phyloP scores from a whole-genome alignment of 2,329 filamentous ascomycete species.

The Sporothrix schenckii region DNA sequence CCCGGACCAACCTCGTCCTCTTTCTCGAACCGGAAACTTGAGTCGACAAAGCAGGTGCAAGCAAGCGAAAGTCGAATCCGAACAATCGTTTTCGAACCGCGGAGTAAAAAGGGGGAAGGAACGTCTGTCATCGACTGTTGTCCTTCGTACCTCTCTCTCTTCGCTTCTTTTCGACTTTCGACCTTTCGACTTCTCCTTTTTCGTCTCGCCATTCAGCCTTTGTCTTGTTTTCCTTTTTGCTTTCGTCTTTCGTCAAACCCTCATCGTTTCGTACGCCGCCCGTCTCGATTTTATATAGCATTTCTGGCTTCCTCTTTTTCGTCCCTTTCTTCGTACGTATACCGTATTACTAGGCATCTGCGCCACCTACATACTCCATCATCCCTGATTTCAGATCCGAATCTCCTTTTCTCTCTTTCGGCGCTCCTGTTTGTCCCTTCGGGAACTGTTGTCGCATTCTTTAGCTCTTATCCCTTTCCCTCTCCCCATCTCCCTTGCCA shows the following conservation, averaged over 20 bases:
- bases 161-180: slow-evolving; percentile 14
- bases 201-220: slow-evolving; percentile 11
- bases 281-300: slow-evolving; percentile 27
- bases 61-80: slow-evolving; percentile 10
- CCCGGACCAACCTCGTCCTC: neutral
- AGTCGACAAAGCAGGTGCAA: slow-evolving; percentile 13
- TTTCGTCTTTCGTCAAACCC: neutral
- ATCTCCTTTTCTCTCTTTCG: neutral
- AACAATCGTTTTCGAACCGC: slow-evolving; percentile 3
- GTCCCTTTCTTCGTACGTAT: slow-evolving; percentile 11
- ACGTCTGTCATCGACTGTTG: slow-evolving; percentile 18
- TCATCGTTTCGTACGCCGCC: slow-evolving; percentile 15
- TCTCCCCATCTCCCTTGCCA: slow-evolving; percentile 18
- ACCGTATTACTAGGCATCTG: neutral
- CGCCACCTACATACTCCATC: neutral
- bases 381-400: slow-evolving; percentile 29
- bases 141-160: neutral
- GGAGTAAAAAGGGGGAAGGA: slow-evolving; percentile 21
- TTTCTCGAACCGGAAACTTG: slow-evolving; percentile 25
- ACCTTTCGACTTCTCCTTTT: neutral
- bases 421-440: neutral
- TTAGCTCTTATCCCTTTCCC: neutral
- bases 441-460: slow-evolving; percentile 24
- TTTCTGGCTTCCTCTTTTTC: slow-evolving; percentile 22
- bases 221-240: neutral